Evolutionary conservation across 2,329 filamentous ascomycete genomes (phyloP).

Genomic region (Colletotrichum lentis): DNA sequence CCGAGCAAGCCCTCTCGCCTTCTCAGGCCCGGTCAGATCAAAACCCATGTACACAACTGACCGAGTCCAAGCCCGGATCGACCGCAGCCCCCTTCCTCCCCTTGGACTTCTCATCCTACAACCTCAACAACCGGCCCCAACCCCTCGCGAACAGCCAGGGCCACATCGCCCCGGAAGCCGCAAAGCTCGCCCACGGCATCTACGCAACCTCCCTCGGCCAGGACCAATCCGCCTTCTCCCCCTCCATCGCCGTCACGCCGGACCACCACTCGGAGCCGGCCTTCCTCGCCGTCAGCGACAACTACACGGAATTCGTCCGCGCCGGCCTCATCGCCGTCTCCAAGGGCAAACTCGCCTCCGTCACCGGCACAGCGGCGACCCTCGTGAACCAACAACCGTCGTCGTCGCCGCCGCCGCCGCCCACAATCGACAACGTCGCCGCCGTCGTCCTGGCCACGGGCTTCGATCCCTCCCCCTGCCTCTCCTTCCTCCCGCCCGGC

Average conservation of each 20-base stretch:
- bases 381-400: conserved; percentile 42
- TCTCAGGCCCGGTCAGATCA: background rate
- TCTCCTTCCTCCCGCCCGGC: conserved; percentile 69
- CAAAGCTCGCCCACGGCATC: conserved; percentile 61
- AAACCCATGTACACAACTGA: conserved; percentile 34
- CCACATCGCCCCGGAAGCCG: conserved; percentile 67
- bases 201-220: conserved; percentile 59
- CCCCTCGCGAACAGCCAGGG: conserved; percentile 71
- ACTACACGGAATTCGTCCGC: conserved; percentile 77
- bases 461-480: conserved; percentile 69
- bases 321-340: conserved; percentile 65
- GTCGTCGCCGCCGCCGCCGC: conserved; percentile 20
- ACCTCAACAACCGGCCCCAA: conserved; percentile 67
- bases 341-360: conserved; percentile 55
- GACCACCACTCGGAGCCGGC: conserved; percentile 61
- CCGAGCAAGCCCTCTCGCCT: too few relatives aligned
- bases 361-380: conserved; percentile 50
- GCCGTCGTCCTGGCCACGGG: conserved; percentile 80
- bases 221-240: conserved; percentile 62
- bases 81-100: conserved; percentile 72
- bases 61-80: conserved; percentile 51
- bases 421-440: conserved; percentile 62
- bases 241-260: conserved; percentile 46
- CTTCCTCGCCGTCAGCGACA: conserved; percentile 74
- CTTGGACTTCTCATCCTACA: conserved; percentile 76